Evolutionary conservation across 2,329 filamentous ascomycete species (phyloP), one percentile per base, ranked within the genome.

Genomic region (Paecilomyces sp.): DNA sequence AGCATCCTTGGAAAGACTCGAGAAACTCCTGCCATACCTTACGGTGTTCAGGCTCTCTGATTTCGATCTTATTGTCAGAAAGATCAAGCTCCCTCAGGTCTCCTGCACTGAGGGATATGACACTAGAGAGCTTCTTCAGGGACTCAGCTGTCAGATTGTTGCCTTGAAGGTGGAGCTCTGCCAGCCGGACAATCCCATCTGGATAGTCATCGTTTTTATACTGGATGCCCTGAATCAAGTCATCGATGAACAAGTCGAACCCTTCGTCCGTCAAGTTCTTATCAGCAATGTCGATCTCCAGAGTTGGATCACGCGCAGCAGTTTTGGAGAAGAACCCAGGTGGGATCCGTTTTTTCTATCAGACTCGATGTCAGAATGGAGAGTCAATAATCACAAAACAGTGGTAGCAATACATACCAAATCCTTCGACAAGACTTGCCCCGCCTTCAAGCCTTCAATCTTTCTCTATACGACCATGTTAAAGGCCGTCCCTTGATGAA

Each of bases 241-340:
- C 77, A 56, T 74, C 70, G n/a, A 76, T 73, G 61, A 82, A 72
- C 13, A 74, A 71, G 2, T 61, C 62, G 11, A 81, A 71, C 9
- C 79, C 80, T 8, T 77, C 75, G 58, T 81, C 78, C 1, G 75
- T 77, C n/a, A 82, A 69, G 8, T 70, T 65, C 66, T 79, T 82
- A 36, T 72, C 72, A 3, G 75, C 72, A 13, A 80, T 68, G 58
- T 79, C 77, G 59, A 83, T 72, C 58, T 82, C 79, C 24, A 82
- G 61, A 13, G 66, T 59, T 5, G 71, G 69, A 57, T 76, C 71
- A 58, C 73, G 60, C 11, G 68, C 63, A 28, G 69, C 70, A 6
- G 68, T 64, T 60, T 66, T 70, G 22, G 70, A 66, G 50, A 64
- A 64, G 31, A 61, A 58, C 1, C 66, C 68, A 9, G 71, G 66